Evolutionary conservation across 2,329 filamentous ascomycete genomes (phyloP).

Genomic region (Bretziella fagacearum): DNA sequence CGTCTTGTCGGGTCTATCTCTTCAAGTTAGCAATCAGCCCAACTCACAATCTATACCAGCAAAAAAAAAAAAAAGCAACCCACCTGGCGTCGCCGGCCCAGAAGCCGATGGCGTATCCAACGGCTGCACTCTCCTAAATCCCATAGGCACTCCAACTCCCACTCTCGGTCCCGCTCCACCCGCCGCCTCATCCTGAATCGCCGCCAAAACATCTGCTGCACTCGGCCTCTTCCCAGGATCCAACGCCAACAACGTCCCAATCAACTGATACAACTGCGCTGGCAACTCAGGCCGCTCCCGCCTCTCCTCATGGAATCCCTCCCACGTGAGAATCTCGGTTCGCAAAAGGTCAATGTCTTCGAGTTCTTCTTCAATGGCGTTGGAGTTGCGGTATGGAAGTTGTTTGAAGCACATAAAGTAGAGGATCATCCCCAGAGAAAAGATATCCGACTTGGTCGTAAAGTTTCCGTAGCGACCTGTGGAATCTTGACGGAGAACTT

Average conservation of each 20-base stretch:
- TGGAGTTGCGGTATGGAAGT: constrained; percentile 70
- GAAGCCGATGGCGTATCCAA: constrained; percentile 8
- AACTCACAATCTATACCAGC: too few species aligned
- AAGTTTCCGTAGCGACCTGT: constrained; percentile 75
- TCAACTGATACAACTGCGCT: constrained; percentile 64
- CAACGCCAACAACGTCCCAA: constrained; percentile 65
- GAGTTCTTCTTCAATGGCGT: constrained; percentile 73
- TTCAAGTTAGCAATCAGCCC: too few species aligned
- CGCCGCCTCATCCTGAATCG: constrained; percentile 51
- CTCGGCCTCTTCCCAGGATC: constrained; percentile 62
- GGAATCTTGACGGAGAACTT: constrained; percentile 58
- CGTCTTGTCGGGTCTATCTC: too few species aligned
- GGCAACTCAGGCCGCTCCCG: constrained; percentile 67
- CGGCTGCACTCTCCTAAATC: constrained; percentile 10
- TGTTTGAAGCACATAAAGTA: constrained; percentile 95
- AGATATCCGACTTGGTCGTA: constrained; percentile 94
- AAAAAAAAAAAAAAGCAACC: too few species aligned
- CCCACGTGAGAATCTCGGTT: constrained; percentile 73
- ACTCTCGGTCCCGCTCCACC: constrained; percentile 22
- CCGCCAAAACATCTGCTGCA: constrained; percentile 67
- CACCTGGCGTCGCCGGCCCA: neutral
- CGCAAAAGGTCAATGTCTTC: constrained; percentile 78
- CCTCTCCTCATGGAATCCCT: constrained; percentile 65
- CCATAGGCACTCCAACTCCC: neutral
- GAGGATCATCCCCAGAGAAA: constrained; percentile 93